Evolutionary conservation across 345 rosid species (phyloP).

Genomic region (Salix arbutifolia): DNA sequence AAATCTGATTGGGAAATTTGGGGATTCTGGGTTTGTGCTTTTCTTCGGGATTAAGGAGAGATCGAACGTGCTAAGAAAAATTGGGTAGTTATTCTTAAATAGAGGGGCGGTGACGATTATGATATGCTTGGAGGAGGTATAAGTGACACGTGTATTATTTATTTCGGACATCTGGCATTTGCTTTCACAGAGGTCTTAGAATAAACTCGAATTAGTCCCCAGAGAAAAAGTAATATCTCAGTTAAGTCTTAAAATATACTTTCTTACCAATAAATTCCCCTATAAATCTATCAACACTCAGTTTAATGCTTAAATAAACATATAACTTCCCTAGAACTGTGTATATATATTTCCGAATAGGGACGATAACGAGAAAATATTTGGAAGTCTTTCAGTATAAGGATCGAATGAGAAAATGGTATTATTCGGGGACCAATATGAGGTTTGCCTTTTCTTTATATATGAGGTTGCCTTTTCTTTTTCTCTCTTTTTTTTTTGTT

Average conservation of each 20-base stretch:
- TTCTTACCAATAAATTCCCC: too few relatives aligned
- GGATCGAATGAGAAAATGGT: background rate
- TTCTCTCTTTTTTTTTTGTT: too few relatives aligned
- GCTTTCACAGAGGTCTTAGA: background rate
- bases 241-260: too few relatives aligned
- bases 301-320: background rate
- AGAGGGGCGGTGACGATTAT: too few relatives aligned
- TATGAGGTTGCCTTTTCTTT: too few relatives aligned
- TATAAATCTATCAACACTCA: background rate
- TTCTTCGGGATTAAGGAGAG: background rate
- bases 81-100: too few relatives aligned
- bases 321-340: background rate
- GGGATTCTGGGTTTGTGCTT: background rate
- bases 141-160: background rate
- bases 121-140: background rate
- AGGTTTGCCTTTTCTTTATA: too few relatives aligned
- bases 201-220: background rate
- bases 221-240: too few relatives aligned
- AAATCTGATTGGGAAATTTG: constrained; percentile 3
- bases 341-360: background rate
- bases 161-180: background rate
- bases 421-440: background rate
- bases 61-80: too few relatives aligned
- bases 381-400: background rate
- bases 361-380: too few relatives aligned